Conservation (phyloP, 352 stramenopile genomes). For the Aphanomyces astaci region DNA sequence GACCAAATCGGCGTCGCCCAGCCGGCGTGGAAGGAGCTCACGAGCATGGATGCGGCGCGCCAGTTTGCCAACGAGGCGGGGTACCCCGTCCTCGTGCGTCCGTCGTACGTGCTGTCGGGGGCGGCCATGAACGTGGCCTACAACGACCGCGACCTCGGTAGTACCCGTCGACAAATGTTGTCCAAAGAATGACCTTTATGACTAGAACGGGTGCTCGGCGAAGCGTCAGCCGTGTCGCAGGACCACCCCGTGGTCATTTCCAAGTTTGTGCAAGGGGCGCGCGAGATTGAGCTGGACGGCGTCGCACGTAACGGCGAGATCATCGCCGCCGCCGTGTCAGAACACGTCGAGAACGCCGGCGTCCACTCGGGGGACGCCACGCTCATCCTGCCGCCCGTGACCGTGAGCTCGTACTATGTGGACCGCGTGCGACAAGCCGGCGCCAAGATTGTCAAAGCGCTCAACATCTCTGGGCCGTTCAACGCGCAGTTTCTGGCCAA, state of each 20-base stretch:
- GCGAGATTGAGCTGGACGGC: slow-evolving; percentile 91
- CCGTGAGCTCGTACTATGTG: slow-evolving; percentile 57
- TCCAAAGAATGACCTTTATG: not conserved
- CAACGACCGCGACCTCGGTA: slow-evolving; percentile 84
- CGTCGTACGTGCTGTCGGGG: slow-evolving; percentile 96
- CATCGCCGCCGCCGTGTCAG: slow-evolving; percentile 84
- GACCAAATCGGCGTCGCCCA: slow-evolving; percentile 88
- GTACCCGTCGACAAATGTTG: not conserved
- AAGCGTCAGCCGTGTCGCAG: slow-evolving; percentile 90
- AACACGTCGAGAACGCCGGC: slow-evolving; percentile 92
- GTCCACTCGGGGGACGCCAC: slow-evolving; percentile 91
- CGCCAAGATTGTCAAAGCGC: slow-evolving; percentile 87
- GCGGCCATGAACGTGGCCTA: slow-evolving; percentile 98
- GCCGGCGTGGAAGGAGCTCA: slow-evolving; percentile 84
- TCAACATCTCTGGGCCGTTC: slow-evolving; percentile 94
- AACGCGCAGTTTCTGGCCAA: slow-evolving; percentile 96
- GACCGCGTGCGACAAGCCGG: slow-evolving; percentile 48
- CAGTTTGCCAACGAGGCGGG: slow-evolving; percentile 90
- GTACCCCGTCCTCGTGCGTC: slow-evolving; percentile 95
- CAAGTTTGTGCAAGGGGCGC: slow-evolving; percentile 93
- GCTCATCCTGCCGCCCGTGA: slow-evolving; percentile 80
- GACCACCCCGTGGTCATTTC: slow-evolving; percentile 97
- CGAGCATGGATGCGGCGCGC: slow-evolving; percentile 75
- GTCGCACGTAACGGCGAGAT: slow-evolving; percentile 84
- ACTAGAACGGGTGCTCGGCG: slow-evolving; percentile 57